Base-by-base conservation (phyloP, 176 grass and related monocot species). In the Carex cristatella region DNA sequence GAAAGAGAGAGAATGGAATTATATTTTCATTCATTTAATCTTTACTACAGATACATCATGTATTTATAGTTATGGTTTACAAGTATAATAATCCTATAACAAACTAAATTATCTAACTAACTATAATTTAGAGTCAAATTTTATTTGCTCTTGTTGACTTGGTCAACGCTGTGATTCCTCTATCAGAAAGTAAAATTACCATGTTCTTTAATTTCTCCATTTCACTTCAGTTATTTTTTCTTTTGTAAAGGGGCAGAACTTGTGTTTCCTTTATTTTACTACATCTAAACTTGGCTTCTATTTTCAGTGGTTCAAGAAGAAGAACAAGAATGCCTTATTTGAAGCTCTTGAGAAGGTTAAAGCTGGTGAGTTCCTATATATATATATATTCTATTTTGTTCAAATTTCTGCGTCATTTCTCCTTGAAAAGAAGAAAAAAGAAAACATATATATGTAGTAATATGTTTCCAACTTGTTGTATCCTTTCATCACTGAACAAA, bases 331-430 rank as follows among this genome's bases (percentile, higher is more conserved):
- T 83, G 87, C 92, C 74, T 56, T 94, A 51, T 87, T 68, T 18
- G 88, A 94, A 78, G 94, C 94, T 9, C 87, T 97, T 35, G 90
- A 92, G 90, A 97, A 97, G 90, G 86, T 97, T 70, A 92, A 97
- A 92, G 57, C 92, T 30, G 94, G 94, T 92, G 84, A 58, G 19
- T 13, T 28, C 14, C 27, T 48, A 2, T 69, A 23, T 23, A 23
- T 23, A 23, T 23, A 23, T 23, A 23, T 23, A 18, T 2, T 15
- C 11, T 2, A 3, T 12, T 12, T 5, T 27, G 5, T 18, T 79
- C 23, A 30, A 57, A 59, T 33, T 12, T 37, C 4, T 51, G 18
- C 35, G 40, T 66, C 7, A 28, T 72, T 13, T 70, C 2, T 70
- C 58, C 6, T 46, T 6, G 32, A 14, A 54, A 51, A 56, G 35